Evolutionary conservation across 192 early-diverging fungal genomes (phyloP).

Genomic region (Powellomyces hirtus): DNA sequence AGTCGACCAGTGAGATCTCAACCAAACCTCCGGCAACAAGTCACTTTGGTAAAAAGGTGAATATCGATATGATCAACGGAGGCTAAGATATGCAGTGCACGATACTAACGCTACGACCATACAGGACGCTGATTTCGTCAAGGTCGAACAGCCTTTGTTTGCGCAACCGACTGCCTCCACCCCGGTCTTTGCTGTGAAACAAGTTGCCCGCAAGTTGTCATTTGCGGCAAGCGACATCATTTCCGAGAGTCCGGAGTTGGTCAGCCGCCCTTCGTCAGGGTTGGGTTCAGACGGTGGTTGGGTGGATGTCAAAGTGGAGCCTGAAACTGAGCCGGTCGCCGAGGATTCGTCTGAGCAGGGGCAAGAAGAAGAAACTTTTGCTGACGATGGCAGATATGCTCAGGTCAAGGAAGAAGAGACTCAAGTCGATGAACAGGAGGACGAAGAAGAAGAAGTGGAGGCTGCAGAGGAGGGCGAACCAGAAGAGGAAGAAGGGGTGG

Average conservation of each 20-base stretch:
- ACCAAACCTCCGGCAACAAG: not conserved
- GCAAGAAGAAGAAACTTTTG: not conserved
- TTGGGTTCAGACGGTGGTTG: constrained; percentile 1
- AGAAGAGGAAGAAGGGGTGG: not conserved
- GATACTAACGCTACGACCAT: not conserved
- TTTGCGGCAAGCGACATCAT: not conserved
- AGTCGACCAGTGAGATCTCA: not conserved
- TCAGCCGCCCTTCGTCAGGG: not conserved
- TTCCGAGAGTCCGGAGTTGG: not conserved
- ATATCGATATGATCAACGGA: not conserved
- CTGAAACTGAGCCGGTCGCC: not conserved
- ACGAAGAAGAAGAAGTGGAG: too few species aligned
- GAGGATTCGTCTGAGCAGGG: not conserved
- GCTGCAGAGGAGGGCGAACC: not conserved
- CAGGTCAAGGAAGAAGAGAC: not conserved
- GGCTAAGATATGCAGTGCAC: not conserved
- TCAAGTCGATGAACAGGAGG: not conserved
- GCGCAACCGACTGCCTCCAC: not conserved
- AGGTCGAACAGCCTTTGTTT: not conserved
- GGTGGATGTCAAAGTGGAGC: not conserved
- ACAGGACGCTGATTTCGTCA: not conserved
- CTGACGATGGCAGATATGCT: not conserved
- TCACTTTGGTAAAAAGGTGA: not conserved
- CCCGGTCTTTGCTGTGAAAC: not conserved
- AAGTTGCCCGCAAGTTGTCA: not conserved